Base-by-base conservation (phyloP, 345 rosid genomes). In the Boechera divaricarpa region DNA sequence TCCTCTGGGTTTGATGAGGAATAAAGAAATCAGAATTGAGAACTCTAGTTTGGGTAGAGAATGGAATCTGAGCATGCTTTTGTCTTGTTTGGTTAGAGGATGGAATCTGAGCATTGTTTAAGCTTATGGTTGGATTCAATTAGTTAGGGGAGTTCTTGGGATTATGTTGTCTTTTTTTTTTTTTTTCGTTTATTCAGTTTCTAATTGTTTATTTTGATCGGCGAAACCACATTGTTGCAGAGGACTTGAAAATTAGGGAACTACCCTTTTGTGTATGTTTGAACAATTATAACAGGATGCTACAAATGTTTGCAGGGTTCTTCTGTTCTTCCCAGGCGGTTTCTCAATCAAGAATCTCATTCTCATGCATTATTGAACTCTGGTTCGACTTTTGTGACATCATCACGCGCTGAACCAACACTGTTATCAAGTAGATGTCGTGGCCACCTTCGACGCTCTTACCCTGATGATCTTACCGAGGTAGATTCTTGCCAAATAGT, bases 381-480 rank as follows among this genome's bases (percentile, higher is more conserved):
- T 15, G 91, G 82, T 35, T 78, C 81, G 10, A 73, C 70, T 55
- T 84, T 81, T 54, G 49, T 73, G 70, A 44, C 84, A 2, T 58
- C 85, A 0, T 64, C 85, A 3, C 85, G 71, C 16, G 76, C 83
- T 21, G 87, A 81, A 63, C 73, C 79, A 16, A 86, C 89, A 4
- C 53, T 80, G 54, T 77, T 87, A 62, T 85, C 87, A 41, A 74
- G 80, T 66, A 83, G 96, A 67, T 85, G 79, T 69, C 84, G 80
- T 79, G 85, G 88, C 16, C 96, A 86, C 75, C 42, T 63, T 44
- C 88, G 86, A 51, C 89, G 83, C 82, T 88, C 96, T 74, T 88
- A 93, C 24, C 92, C 98, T 4, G 97, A 89, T 76, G 97, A 88
- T 70, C 82, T 90, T 61, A 91, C 92, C 67, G 92, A 92, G 97